Conservation (phyloP, 768 basidiomycete genomes). For the Xerocomus potaroensis region DNA sequence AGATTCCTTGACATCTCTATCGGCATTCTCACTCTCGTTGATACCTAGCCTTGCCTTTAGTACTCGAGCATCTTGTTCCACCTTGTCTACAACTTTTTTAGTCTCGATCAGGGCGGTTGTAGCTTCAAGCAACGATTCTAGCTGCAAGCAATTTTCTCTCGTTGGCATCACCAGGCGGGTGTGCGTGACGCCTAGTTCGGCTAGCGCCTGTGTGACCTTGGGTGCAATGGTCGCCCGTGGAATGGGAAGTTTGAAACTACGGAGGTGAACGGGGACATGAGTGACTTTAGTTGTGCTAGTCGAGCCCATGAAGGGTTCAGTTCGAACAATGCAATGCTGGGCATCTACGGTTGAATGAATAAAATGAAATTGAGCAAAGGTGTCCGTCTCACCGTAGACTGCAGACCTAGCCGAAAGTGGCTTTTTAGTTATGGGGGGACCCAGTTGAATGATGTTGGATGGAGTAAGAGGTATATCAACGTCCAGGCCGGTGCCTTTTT, state of each 20-base stretch:
- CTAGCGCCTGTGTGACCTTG: constrained; percentile 71
- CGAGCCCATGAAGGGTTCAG: constrained; percentile 46
- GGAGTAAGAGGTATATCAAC: constrained; percentile 33
- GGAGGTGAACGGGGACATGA: constrained; percentile 76
- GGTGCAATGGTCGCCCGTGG: constrained; percentile 72
- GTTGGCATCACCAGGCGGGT: constrained; percentile 93
- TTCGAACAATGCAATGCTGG: constrained; percentile 68
- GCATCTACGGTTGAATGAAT: constrained; percentile 44
- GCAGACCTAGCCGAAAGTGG: constrained; percentile 50
- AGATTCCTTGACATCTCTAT: constrained; percentile 35
- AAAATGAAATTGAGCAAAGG: neutral
- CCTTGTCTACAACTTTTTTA: constrained; percentile 82
- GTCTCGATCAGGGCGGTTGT: constrained; percentile 77
- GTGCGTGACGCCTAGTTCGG: constrained; percentile 70
- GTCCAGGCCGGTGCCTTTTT: constrained; percentile 31
- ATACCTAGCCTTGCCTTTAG: constrained; percentile 58
- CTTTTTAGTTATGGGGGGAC: constrained; percentile 35
- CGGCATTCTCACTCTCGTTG: constrained; percentile 42
- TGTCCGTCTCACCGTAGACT: constrained; percentile 47
- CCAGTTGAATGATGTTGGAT: constrained; percentile 34
- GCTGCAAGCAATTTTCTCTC: constrained; percentile 64
- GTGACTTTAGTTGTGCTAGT: constrained; percentile 58
- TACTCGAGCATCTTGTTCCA: constrained; percentile 80
- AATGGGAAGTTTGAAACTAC: constrained; percentile 79
- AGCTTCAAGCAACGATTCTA: constrained; percentile 72